A percentile compares a stretch with the other conserved stretches of the same genome.
These are phyloP conservation scores for Licmophora abbreviata DNA, from an alignment of 108 stramenopile species.

Conservation along the genomic window DNA sequence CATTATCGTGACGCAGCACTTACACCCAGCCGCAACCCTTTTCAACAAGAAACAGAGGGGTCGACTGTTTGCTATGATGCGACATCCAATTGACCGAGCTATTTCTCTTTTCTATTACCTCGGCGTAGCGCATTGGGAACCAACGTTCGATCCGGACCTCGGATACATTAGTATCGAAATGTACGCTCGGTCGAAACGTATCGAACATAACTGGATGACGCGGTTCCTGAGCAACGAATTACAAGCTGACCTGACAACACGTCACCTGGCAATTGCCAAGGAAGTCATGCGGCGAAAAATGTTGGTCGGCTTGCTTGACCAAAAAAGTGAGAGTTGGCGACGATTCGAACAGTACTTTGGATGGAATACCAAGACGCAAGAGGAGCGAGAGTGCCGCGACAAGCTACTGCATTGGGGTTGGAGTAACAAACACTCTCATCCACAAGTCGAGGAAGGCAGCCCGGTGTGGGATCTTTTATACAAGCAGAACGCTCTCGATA, in stretches of 20 bases:
- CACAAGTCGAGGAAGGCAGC: not conserved
- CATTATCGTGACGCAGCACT: conserved; percentile 24
- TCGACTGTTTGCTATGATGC: conserved; percentile 14
- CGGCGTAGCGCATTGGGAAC: not conserved
- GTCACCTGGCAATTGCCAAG: conserved; percentile 32
- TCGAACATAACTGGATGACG: conserved; percentile 46
- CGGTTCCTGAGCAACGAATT: conserved; percentile 11
- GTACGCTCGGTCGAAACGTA: conserved; percentile 24
- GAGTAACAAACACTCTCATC: not conserved
- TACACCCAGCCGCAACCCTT: conserved; percentile 4
- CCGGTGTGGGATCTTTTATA: not conserved
- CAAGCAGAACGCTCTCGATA: not conserved
- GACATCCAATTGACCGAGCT: conserved; percentile 22
- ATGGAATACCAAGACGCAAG: conserved; percentile 10
- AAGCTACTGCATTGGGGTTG: not conserved
- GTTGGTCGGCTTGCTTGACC: conserved; percentile 30
- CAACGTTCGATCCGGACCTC: too few relatives aligned
- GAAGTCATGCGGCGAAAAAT: conserved; percentile 23
- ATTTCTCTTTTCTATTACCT: conserved; percentile 14
- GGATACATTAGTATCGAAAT: conserved; percentile 24
- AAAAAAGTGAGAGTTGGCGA: conserved; percentile 18
- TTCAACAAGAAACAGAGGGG: conserved; percentile 1
- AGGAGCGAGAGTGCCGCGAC: not conserved
- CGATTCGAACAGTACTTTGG: conserved; percentile 38
- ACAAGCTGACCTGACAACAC: not conserved